These are phyloP conservation scores for Phlebiopsis gigantea DNA, from an alignment of 768 basidiomycete species.

Conservation along the genomic window DNA sequence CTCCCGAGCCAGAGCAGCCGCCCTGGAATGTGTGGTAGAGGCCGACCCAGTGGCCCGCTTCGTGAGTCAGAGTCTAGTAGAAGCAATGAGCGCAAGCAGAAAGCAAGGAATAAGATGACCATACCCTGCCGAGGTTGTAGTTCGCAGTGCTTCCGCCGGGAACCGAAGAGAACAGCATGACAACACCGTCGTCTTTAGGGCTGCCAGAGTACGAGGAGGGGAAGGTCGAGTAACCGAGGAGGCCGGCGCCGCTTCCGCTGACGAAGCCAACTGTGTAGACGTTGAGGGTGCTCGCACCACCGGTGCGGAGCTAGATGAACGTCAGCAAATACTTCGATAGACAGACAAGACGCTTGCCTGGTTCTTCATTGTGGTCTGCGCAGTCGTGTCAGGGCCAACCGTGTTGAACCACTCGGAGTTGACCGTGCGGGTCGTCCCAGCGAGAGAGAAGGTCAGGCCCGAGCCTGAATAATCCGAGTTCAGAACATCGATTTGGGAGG, in stretches of 20 bases:
- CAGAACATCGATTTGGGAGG: conserved; percentile 36
- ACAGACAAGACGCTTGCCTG: neutral
- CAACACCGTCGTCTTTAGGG: conserved; percentile 45
- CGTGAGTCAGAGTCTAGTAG: conserved; percentile 44
- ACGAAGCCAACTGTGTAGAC: conserved; percentile 48
- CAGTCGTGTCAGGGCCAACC: conserved; percentile 28
- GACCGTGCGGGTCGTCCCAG: conserved; percentile 36
- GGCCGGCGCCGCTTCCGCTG: conserved; percentile 33
- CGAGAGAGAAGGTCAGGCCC: conserved; percentile 37
- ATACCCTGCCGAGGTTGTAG: conserved; percentile 31
- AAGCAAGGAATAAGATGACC: too few relatives aligned
- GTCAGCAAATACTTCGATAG: neutral
- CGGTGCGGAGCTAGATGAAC: conserved; percentile 31
- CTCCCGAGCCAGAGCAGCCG: conserved; percentile 35
- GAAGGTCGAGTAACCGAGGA: conserved; percentile 53
- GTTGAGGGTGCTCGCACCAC: conserved; percentile 37
- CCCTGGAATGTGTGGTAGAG: conserved; percentile 58
- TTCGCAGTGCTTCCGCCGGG: conserved; percentile 36
- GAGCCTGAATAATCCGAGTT: conserved; percentile 35
- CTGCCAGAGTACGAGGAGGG: conserved; percentile 35
- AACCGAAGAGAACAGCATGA: conserved; percentile 28
- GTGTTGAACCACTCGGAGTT: conserved; percentile 45
- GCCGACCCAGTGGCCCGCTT: conserved; percentile 59
- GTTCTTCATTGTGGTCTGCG: conserved; percentile 45
- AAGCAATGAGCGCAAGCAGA: too few relatives aligned